Conservation (phyloP, 805 yeast species). For the Wickerhamiella galacta region DNA sequence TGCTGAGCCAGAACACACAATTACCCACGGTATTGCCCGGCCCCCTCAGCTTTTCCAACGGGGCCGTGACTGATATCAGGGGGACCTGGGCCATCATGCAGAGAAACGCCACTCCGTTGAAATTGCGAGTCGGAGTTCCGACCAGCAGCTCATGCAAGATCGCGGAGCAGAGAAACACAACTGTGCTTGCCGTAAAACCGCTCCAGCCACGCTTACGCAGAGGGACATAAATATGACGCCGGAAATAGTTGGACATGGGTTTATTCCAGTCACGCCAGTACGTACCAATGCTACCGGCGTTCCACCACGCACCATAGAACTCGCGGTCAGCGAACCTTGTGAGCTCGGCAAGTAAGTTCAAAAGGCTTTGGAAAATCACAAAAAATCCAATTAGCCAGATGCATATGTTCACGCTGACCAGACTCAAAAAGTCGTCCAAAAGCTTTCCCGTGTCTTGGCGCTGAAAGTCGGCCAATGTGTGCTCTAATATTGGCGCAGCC, state of each 20-base stretch:
- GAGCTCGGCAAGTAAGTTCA: slow-evolving; percentile 30
- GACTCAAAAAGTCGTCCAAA: slow-evolving; percentile 24
- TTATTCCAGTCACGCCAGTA: slow-evolving; percentile 34
- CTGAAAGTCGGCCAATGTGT: slow-evolving; percentile 19
- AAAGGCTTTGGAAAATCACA: slow-evolving; percentile 26
- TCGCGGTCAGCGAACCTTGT: slow-evolving; percentile 30
- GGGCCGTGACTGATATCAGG: slow-evolving; percentile 26
- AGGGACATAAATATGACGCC: slow-evolving; percentile 28
- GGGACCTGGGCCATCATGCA: slow-evolving; percentile 31
- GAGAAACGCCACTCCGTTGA: slow-evolving; percentile 30
- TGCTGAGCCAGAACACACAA: slow-evolving; percentile 31
- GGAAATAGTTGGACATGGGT: slow-evolving; percentile 28
- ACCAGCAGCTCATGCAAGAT: slow-evolving; percentile 31
- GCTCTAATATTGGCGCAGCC: slow-evolving; percentile 29
- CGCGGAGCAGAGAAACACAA: slow-evolving; percentile 29
- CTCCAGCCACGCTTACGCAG: slow-evolving; percentile 23
- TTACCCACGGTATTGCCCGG: slow-evolving; percentile 29
- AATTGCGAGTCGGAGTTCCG: slow-evolving; percentile 31
- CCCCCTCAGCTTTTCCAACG: slow-evolving; percentile 27
- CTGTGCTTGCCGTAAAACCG: slow-evolving; percentile 19
- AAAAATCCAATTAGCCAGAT: slow-evolving; percentile 30
- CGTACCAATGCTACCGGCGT: slow-evolving; percentile 30
- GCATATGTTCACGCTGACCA: slow-evolving; percentile 26
- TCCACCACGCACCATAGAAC: slow-evolving; percentile 36
- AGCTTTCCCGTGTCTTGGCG: slow-evolving; percentile 16